Conservation (phyloP, 208 protist species). For the Strigomonas culicis region DNA sequence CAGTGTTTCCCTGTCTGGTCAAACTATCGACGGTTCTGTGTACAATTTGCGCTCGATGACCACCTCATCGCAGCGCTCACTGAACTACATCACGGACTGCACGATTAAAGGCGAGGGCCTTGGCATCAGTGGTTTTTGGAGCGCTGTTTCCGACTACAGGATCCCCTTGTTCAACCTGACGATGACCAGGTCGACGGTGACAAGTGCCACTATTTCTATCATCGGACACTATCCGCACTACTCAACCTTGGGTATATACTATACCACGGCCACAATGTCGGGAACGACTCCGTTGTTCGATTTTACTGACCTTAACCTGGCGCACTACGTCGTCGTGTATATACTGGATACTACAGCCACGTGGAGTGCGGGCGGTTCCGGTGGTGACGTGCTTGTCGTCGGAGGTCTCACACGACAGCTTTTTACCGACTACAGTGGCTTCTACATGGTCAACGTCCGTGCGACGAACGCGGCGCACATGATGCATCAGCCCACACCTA, state of each 20-base stretch:
- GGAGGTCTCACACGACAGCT: neutral
- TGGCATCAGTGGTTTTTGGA: no score
- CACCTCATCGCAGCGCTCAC: no score
- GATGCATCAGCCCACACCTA: neutral
- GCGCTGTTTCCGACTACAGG: no score
- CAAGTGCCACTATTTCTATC: neutral
- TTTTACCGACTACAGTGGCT: neutral
- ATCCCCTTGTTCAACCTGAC: neutral
- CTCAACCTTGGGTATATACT: neutral
- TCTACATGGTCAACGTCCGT: neutral
- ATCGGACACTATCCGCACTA: neutral
- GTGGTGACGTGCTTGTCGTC: neutral
- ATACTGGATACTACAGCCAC: constrained; percentile 8
- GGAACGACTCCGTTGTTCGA: neutral
- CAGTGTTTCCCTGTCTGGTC: no score
- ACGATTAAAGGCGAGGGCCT: no score
- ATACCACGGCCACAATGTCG: neutral
- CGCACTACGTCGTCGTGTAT: neutral
- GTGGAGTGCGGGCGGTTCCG: neutral
- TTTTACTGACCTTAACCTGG: neutral
- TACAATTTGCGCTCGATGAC: no score
- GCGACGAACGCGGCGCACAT: neutral
- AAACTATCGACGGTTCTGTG: no score
- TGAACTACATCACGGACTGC: no score
- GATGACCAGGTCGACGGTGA: neutral